A percentile compares a stretch with the other conserved stretches of the same genome.
These are phyloP conservation scores for Paraphaeosphaeria minitans DNA, from an alignment of 2,329 filamentous ascomycete genomes.

Conservation along the genomic window DNA sequence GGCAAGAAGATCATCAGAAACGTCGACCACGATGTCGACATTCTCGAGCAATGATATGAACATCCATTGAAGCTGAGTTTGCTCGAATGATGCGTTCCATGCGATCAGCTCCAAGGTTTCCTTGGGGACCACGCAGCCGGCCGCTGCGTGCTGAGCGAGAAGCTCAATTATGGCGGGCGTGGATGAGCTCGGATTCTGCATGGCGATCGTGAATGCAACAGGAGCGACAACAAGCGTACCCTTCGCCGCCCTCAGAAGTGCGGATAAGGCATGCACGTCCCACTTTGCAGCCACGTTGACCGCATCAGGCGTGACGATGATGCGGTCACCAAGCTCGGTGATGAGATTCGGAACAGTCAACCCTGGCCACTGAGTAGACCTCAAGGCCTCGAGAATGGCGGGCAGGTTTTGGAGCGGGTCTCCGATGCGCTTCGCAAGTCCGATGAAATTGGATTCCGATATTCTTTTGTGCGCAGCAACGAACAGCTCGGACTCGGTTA, in stretches of 20 bases:
- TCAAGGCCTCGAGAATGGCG: not conserved
- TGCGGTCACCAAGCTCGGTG: not conserved
- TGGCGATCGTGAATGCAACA: not conserved
- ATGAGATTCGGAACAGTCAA: not conserved
- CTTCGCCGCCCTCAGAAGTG: not conserved
- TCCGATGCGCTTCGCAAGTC: not conserved
- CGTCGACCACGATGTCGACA: not conserved
- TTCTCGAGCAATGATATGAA: not conserved
- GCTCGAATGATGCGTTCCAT: not conserved
- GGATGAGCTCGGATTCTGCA: not conserved
- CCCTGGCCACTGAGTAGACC: not conserved
- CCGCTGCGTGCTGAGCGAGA: not conserved
- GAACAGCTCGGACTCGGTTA: not conserved
- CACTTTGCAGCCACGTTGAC: not conserved
- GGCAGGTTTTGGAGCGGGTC: not conserved
- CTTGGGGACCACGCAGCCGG: not conserved
- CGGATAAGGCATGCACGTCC: not conserved
- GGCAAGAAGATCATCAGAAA: accelerated
- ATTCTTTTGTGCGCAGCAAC: not conserved
- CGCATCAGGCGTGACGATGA: not conserved
- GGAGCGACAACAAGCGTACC: not conserved
- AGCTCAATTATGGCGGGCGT: not conserved
- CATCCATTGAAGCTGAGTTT: not conserved
- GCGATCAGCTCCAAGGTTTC: not conserved
- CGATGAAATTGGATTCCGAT: not conserved